Conservation (phyloP, 805 yeast species). For the Candida silvicultrix region DNA sequence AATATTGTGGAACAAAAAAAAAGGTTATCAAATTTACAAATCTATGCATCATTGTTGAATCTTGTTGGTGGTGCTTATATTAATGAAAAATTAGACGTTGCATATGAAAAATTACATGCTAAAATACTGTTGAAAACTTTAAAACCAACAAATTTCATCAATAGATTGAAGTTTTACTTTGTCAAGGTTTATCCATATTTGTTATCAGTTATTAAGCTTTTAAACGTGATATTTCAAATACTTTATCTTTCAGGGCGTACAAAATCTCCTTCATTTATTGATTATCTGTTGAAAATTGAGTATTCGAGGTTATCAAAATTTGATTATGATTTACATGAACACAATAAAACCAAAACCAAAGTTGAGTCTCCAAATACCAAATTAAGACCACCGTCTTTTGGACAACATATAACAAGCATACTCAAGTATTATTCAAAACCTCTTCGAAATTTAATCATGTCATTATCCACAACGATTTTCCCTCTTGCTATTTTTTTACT, state of each 20-base stretch:
- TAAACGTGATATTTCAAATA: slow-evolving; percentile 53
- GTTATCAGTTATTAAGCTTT: slow-evolving; percentile 37
- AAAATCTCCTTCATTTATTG: slow-evolving; percentile 57
- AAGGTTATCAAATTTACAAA: slow-evolving; percentile 47
- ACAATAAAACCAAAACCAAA: slow-evolving; percentile 1
- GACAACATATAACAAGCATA: slow-evolving; percentile 12
- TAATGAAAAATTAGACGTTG: slow-evolving; percentile 57
- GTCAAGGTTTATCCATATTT: slow-evolving; percentile 57
- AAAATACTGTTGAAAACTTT: slow-evolving; percentile 45
- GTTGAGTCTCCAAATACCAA: too few relatives aligned
- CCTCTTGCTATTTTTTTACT: slow-evolving; percentile 78
- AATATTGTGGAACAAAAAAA: slow-evolving; percentile 41
- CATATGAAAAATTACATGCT: slow-evolving; percentile 59
- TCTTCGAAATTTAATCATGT: slow-evolving; percentile 11
- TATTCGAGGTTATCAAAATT: slow-evolving; percentile 39
- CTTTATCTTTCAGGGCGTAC: slow-evolving; percentile 60
- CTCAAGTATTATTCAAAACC: slow-evolving; percentile 11
- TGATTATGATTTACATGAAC: slow-evolving; percentile 19
- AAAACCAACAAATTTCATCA: slow-evolving; percentile 21
- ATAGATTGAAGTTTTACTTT: slow-evolving; percentile 33
- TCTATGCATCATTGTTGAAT: slow-evolving; percentile 47
- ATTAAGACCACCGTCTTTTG: slow-evolving; percentile 21
- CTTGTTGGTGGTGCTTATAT: slow-evolving; percentile 64
- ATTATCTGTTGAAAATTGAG: slow-evolving; percentile 53
- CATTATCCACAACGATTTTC: slow-evolving; percentile 38